Base-by-base conservation (phyloP, 2,329 filamentous ascomycete genomes). In the Aspergillus awamori region DNA sequence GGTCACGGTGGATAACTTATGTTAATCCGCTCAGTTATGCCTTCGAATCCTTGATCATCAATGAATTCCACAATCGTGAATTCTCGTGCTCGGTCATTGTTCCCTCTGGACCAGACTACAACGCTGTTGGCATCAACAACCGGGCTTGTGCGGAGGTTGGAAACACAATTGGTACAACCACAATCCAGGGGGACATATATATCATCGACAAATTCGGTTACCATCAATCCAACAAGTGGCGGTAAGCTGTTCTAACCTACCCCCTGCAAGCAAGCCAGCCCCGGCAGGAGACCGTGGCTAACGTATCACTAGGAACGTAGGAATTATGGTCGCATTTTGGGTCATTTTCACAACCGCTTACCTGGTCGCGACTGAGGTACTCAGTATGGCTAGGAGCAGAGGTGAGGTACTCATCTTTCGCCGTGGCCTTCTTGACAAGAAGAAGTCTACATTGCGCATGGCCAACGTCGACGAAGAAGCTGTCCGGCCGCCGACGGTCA, bases 41-140 rank as follows among this genome's bases (percentile, higher is more conserved):
- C 0, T 96, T 95, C 69, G 91, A 95, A 73, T 80, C 88, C 0
- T 81, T 95, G n/a, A 88, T 94, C 83, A 83, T 91, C 65, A 95
- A 95, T 76, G 92, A 95, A 75, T 95, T 95, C 63, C 74, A 86
- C 67, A 77, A 79, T 59, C 84, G 87, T n/a, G 63, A 86, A 0
- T 93, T 88, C 71, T 45, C 57, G 0, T 86, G 83, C 67, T 69
- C 73, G 2, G 61, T 63, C 2, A 78, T 77, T 45, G 70, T 84
- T 17, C 80, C 83, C 1, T 63, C 43, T 2, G 79, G 78, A 4
- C 65, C 69, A 4, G 72, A 66, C 1, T 84, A 84, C 60, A 71
- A 69, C 1, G 69, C 67, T 53, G 57, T 76, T 2, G 20, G 55
- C 6, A 20, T 54, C 8, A 62, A 57, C 6, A 59, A 84, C 66